A percentile compares a stretch with the other conserved stretches of the same genome.
phyloP scores from a whole-genome alignment of 192 early-diverging fungal genomes.

The Chytriomyces sp. region DNA sequence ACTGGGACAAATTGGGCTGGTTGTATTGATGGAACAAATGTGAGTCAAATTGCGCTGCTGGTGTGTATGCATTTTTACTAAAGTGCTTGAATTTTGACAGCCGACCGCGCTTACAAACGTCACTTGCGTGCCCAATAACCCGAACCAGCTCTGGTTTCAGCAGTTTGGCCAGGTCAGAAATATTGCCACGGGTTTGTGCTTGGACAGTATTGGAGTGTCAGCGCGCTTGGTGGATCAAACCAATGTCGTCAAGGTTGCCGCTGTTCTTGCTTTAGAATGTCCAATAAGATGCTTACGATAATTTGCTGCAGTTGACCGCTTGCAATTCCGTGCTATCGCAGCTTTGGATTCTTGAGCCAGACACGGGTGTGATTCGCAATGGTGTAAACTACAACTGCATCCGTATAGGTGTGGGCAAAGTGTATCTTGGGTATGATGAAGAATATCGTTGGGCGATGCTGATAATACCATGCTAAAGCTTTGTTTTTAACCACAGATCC shows the following conservation, averaged over 20 bases:
- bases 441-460: background rate
- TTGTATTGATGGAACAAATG: background rate
- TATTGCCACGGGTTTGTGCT: conserved; percentile 30
- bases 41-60: background rate
- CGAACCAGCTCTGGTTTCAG: conserved; percentile 27
- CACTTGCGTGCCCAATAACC: background rate
- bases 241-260: background rate
- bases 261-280: too few relatives aligned
- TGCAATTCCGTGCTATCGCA: background rate
- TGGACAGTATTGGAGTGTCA: background rate
- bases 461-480: background rate
- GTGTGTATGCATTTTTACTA: background rate
- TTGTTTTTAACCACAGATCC: background rate
- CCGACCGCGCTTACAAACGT: background rate
- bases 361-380: background rate
- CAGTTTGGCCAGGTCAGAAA: conserved; percentile 30
- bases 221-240: background rate
- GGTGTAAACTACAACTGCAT: conserved; percentile 17
- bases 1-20: background rate
- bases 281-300: background rate
- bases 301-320: background rate
- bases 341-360: background rate
- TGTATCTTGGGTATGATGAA: background rate
- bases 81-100: background rate
- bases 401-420: background rate